phyloP scores from a whole-genome alignment of 257 asterid genomes.

The Oldenlandia corymbosa region DNA sequence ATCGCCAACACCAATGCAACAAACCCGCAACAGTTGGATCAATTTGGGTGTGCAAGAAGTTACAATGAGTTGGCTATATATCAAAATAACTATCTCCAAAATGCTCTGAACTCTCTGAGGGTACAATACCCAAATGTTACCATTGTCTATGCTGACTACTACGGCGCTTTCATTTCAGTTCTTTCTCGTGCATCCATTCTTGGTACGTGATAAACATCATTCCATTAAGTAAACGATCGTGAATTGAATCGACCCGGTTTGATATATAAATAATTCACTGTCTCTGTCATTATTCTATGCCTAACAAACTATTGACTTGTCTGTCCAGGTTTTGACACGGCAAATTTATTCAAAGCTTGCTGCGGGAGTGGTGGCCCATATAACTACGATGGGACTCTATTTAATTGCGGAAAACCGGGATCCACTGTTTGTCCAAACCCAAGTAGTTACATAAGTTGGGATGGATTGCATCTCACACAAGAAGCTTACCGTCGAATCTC shows the following conservation, averaged over 20 bases:
- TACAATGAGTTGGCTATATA: neutral
- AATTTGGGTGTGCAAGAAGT: neutral
- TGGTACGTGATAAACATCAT: too few relatives aligned
- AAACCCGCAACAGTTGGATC: neutral
- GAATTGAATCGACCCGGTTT: too few relatives aligned
- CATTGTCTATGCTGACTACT: neutral
- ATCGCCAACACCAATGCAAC: neutral
- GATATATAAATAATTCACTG: too few relatives aligned
- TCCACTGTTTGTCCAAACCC: neutral
- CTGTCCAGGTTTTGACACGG: neutral
- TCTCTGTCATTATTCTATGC: too few relatives aligned
- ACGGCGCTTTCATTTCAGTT: neutral
- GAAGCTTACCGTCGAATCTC: neutral
- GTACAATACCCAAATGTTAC: neutral
- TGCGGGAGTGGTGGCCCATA: neutral
- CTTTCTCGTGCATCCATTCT: neutral
- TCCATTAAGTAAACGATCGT: too few relatives aligned
- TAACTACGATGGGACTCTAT: neutral
- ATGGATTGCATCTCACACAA: conserved; percentile 1
- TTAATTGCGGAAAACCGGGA: neutral
- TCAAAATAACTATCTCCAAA: neutral
- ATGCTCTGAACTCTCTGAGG: neutral
- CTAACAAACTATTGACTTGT: too few relatives aligned
- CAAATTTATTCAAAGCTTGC: neutral
- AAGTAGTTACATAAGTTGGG: neutral